Evolutionary conservation across 768 basidiomycete genomes (phyloP), one percentile per base, ranked within the genome.

Genomic region (Leccinum arenicola): DNA sequence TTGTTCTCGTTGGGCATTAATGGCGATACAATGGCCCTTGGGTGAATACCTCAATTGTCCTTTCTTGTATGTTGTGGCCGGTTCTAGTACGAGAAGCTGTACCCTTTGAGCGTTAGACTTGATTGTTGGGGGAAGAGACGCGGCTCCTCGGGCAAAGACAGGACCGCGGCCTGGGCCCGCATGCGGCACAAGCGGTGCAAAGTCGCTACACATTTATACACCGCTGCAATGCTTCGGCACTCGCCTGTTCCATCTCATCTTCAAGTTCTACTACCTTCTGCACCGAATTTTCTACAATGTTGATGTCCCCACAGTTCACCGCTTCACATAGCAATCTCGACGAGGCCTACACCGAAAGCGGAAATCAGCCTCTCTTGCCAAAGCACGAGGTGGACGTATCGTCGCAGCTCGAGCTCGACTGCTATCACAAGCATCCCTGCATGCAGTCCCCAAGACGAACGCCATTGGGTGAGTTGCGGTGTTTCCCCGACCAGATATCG

Each of bases 131-230:
- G 17, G 50, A 10, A 45, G 27, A 49, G 38, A 52, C 19, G 50
- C 21, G 52, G 45, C 23, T 54, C 40, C 58, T 52, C 49, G 54
- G 58, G 52, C 54, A 58, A 50, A 55, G 52, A 33, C 56, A 55
- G 35, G 51, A 51, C 58, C 55, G 50, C 55, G 50, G 59, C 43
- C 52, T 52, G 40, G 55, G 45, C 47, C 60, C 61, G 59, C 65
- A 56, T 64, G 43, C n/a, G 68, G 65, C 49, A 59, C 56, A 64
- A 61, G 70, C 70, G 23, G 70, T 70, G 70, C 70, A 64, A 48
- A 58, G 56, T 53, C 55, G 40, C 58, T 58, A 29, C 61, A 29
- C 61, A 70, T 66, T 72, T 72, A 70, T 70, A 72, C 61, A 55
- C 48, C 51, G 58, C 25, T 31, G 29, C 29, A 29, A 29, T 21